Base-by-base conservation (phyloP, 1,284 basidiomycete species). In the Wolfiporia cocos region DNA sequence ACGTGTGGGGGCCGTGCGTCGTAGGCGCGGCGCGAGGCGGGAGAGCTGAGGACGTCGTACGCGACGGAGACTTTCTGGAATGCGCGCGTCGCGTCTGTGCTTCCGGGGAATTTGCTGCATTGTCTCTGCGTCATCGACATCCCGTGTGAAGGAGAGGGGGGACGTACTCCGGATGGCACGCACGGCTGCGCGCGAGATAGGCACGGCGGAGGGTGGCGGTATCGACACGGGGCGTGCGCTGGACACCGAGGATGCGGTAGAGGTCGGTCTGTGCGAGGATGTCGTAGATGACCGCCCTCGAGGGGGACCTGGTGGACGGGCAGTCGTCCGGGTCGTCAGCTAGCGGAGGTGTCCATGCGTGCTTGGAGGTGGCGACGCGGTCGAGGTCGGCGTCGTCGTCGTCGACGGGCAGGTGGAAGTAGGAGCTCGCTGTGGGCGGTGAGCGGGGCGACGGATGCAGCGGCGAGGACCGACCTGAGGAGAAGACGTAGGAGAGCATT, bases 61-160 rank as follows among this genome's bases (percentile, higher is more conserved):
- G 89, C 89, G 18, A 90, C 76, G 5, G 86, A 81, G 1, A 92
- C 81, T 54, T 85, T 86, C 59, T 92, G 90, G 56, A 92, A 92
- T 0, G 90, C 90, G 18, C 77, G 68, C 0, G 88, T 92, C 12
- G 88, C 85, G 38, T 79, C 70, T 14, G 83, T 76, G 55, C 86
- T 83, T 50, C 76, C 69, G 6, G 86, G 86, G 49, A 86, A 90
- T 70, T 92, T 92, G 59, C 87, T 91, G 53, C 14, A 24, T 10
- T 28, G 32, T n/a, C n/a, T n/a, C n/a, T n/a, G n/a, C n/a, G n/a
- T n/a, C n/a, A n/a, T n/a, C n/a, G n/a, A n/a, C 36, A 17, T 22
- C 36, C 37, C 15, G 34, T 35, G 15, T 15, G 15, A 30, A 12
- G 9, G 24, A 20, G 26, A 28, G 14, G 26, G 7, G 20, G 20